Conservation (phyloP, 2,329 filamentous ascomycete species). For the Trematosphaeria pertusa region DNA sequence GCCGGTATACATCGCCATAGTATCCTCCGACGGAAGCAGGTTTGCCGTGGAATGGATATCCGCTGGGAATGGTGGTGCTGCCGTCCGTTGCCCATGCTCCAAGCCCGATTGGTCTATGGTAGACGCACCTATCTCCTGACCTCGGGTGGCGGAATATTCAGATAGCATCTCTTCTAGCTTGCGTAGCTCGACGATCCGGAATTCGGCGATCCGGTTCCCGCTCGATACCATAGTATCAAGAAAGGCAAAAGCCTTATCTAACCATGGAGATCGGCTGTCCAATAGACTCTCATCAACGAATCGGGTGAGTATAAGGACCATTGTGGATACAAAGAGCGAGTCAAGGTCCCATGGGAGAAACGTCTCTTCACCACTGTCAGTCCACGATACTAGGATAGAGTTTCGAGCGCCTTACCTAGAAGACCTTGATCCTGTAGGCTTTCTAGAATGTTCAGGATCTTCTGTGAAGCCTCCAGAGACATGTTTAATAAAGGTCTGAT, state of each 20-base stretch:
- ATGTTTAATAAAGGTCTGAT: slow-evolving; percentile 50
- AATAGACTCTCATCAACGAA: slow-evolving; percentile 41
- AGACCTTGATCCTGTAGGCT: slow-evolving; percentile 56
- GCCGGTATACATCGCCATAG: slow-evolving; percentile 22
- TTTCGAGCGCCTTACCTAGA: slow-evolving; percentile 52
- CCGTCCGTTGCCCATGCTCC: neutral
- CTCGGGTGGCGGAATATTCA: slow-evolving; percentile 28
- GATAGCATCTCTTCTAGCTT: slow-evolving; percentile 53
- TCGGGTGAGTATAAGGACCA: slow-evolving; percentile 50
- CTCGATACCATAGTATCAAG: slow-evolving; percentile 57
- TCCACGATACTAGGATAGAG: no score
- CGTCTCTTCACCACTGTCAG: slow-evolving; percentile 46
- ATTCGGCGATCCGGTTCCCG: slow-evolving; percentile 56
- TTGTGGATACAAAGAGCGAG: slow-evolving; percentile 52
- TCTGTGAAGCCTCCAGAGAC: slow-evolving; percentile 53
- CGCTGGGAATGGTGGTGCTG: slow-evolving; percentile 13
- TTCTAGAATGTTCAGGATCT: slow-evolving; percentile 53
- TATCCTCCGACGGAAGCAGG: slow-evolving; percentile 14
- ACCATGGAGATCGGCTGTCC: slow-evolving; percentile 46
- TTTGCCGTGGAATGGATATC: slow-evolving; percentile 14
- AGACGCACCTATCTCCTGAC: slow-evolving; percentile 10
- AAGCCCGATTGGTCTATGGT: slow-evolving; percentile 1
- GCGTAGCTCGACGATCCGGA: slow-evolving; percentile 55
- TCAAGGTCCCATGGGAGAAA: slow-evolving; percentile 60
- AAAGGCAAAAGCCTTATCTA: slow-evolving; percentile 53